Percentiles rank a stretch among this genome's conserved stretches.
phyloP scores from a whole-genome alignment of 2,329 filamentous ascomycete genomes.

The Colletotrichum tropicicola region DNA sequence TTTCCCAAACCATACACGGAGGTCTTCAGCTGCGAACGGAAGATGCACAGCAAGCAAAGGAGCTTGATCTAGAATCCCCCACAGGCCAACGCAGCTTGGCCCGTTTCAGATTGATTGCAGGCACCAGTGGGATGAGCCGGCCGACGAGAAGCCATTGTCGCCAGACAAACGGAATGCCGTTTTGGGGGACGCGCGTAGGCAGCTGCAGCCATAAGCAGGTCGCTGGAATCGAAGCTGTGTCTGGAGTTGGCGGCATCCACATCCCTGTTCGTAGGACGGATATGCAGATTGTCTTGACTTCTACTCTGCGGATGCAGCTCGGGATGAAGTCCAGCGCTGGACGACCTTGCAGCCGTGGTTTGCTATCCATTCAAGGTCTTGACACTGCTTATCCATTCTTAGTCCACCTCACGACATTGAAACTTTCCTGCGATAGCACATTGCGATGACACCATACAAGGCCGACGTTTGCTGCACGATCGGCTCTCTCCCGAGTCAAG shows the following conservation, averaged over 20 bases:
- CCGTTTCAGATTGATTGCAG: conserved; percentile 17
- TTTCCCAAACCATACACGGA: neutral
- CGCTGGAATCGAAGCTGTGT: neutral
- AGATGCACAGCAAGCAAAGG: neutral
- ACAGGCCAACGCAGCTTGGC: conserved; percentile 7
- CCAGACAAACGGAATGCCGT: conserved; percentile 8
- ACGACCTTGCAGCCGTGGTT: neutral
- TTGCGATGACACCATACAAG: neutral
- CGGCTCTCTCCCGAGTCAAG: neutral
- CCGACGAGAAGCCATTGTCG: neutral
- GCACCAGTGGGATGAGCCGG: neutral
- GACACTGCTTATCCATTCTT: neutral
- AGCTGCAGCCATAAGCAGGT: conserved; percentile 20
- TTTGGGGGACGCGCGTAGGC: conserved; percentile 15
- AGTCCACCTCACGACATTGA: too few species aligned
- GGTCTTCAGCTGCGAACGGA: neutral
- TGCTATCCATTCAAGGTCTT: neutral
- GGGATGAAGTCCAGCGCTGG: neutral
- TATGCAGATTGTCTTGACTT: conserved; percentile 10
- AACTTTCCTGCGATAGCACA: too few species aligned
- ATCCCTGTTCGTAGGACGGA: neutral
- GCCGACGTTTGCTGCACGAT: neutral
- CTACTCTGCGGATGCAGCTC: conserved; percentile 10
- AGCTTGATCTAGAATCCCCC: neutral
- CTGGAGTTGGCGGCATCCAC: conserved; percentile 3